Percentiles rank a stretch among this genome's conserved stretches.
Conservation (phyloP, 805 yeast species). For the Kodamaea kakaduensis region DNA sequence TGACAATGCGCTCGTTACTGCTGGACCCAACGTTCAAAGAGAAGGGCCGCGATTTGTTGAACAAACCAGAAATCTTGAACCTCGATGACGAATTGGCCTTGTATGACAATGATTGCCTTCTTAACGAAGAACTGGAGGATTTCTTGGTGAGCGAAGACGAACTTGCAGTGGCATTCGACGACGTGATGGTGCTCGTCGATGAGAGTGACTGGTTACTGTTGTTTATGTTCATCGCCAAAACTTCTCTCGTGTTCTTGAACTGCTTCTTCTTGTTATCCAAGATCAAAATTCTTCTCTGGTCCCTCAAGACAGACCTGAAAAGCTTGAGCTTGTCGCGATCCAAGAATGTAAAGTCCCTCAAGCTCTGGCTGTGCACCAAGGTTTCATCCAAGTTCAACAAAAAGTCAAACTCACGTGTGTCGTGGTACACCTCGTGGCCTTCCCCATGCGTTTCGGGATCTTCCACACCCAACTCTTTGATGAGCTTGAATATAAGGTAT, state of each 20-base stretch:
- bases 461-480: constrained; percentile 37
- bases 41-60: constrained; percentile 56
- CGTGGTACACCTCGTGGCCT: constrained; percentile 23
- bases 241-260: constrained; percentile 16
- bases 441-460: constrained; percentile 25
- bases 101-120: constrained; percentile 38
- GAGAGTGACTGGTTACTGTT: constrained; percentile 2
- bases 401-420: constrained; percentile 47
- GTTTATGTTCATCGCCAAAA: constrained; percentile 4
- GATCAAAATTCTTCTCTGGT: constrained; percentile 29
- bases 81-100: constrained; percentile 37
- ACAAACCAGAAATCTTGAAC: constrained; percentile 55
- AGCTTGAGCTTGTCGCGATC: constrained; percentile 25
- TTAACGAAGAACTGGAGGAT: constrained; percentile 25
- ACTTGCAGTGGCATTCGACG: constrained; percentile 3
- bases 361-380: constrained; percentile 26
- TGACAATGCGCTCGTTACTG: constrained; percentile 42
- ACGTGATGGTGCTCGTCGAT: constrained; percentile 1
- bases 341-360: constrained; percentile 32
- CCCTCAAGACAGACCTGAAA: constrained; percentile 28
- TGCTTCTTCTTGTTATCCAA: constrained; percentile 32
- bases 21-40: constrained; percentile 44
- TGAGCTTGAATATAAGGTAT: constrained; percentile 35
- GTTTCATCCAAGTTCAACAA: constrained; percentile 45
- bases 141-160: constrained; percentile 25